These are phyloP conservation scores for Tylopilus subfusipes DNA, from an alignment of 768 basidiomycete species.

Conservation along the genomic window DNA sequence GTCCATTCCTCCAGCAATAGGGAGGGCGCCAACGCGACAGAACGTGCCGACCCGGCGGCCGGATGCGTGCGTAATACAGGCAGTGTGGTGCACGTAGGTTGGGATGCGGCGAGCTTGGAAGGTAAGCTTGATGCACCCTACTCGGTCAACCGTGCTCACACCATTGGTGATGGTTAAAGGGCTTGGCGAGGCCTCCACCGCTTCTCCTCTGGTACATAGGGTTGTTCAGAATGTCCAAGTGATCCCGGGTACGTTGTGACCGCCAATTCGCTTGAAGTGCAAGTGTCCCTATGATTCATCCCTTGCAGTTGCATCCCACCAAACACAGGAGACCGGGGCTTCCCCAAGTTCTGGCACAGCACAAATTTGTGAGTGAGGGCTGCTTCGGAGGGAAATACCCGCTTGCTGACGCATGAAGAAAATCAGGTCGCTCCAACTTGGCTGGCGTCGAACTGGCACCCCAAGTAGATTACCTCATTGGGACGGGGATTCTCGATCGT, in stretches of 20 bases:
- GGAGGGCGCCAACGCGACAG: neutral
- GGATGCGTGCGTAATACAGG: neutral
- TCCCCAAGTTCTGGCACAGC: neutral
- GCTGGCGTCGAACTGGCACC: neutral
- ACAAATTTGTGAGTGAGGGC: neutral
- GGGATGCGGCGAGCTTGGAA: neutral
- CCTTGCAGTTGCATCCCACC: neutral
- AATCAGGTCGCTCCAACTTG: neutral
- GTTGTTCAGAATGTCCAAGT: neutral
- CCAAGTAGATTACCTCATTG: neutral
- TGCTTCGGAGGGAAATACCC: neutral
- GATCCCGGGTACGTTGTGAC: neutral
- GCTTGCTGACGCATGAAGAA: neutral
- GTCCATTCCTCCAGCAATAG: neutral
- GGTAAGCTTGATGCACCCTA: neutral
- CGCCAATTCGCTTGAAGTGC: neutral
- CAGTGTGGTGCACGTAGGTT: neutral
- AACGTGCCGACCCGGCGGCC: neutral
- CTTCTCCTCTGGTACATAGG: neutral
- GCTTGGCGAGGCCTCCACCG: neutral
- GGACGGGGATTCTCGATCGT: neutral
- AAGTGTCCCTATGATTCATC: neutral
- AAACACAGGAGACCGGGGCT: neutral
- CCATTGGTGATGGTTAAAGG: neutral
- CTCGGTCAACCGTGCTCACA: neutral